Conservation (phyloP, 371 early-diverging fungal genomes). For the Rhizopus arrhizus region DNA sequence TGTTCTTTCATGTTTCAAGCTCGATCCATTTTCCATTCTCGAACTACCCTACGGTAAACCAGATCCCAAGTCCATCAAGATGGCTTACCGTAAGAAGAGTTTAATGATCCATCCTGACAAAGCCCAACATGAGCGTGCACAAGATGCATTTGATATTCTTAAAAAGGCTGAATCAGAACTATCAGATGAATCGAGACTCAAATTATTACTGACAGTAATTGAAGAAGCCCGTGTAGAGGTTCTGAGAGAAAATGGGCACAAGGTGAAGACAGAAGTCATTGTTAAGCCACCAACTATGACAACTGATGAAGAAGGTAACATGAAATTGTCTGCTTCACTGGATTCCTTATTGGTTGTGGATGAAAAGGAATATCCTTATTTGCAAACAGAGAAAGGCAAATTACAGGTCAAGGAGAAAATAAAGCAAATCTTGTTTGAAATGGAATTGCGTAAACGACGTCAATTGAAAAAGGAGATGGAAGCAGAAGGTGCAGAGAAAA, state of each 20-base stretch:
- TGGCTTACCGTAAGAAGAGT: constrained; percentile 82
- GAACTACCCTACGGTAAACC: constrained; percentile 65
- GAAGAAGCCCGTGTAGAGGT: constrained; percentile 71
- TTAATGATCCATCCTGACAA: constrained; percentile 92
- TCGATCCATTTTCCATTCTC: constrained; percentile 84
- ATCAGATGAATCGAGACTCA: constrained; percentile 65
- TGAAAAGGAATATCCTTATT: constrained; percentile 43
- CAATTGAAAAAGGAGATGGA: constrained; percentile 73
- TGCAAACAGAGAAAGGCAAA: constrained; percentile 42
- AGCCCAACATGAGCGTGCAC: constrained; percentile 74
- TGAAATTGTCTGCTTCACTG: constrained; percentile 24
- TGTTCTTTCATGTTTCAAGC: constrained; percentile 70
- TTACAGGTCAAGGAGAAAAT: constrained; percentile 56
- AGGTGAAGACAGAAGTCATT: constrained; percentile 42
- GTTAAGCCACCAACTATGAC: constrained; percentile 29
- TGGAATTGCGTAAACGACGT: constrained; percentile 64
- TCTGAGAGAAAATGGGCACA: constrained; percentile 50
- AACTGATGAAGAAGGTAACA: constrained; percentile 21
- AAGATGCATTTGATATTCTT: constrained; percentile 83
- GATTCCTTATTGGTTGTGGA: constrained; percentile 37
- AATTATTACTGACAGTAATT: constrained; percentile 61
- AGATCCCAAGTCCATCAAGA: constrained; percentile 66
- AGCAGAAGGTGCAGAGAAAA: constrained; percentile 64
- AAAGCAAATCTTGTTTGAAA: constrained; percentile 66
- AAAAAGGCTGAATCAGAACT: constrained; percentile 83